These are phyloP conservation scores for Stagonosporopsis rhizophila DNA, from an alignment of 2,329 filamentous ascomycete species.

Conservation along the genomic window DNA sequence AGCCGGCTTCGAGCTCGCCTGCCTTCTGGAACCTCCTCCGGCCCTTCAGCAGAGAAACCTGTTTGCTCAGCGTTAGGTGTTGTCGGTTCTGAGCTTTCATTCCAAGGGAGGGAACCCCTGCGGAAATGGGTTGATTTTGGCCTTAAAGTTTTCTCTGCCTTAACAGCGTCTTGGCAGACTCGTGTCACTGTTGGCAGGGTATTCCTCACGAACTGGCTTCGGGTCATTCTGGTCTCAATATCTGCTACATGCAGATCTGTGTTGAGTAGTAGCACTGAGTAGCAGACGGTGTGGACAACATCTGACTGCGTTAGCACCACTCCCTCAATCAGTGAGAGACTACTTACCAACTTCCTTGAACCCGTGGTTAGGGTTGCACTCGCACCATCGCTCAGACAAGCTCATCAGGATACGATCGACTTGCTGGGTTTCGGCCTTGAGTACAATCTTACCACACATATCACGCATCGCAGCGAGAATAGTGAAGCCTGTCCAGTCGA, in stretches of 20 bases:
- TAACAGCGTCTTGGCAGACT: conserved; percentile 72
- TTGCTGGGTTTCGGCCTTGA: conserved; percentile 94
- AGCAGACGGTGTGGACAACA: conserved; percentile 96
- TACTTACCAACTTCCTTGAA: conserved; percentile 84
- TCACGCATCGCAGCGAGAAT: conserved; percentile 79
- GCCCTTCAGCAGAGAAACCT: conserved; percentile 35
- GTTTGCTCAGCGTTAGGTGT: conserved; percentile 41
- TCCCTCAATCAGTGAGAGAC: background rate
- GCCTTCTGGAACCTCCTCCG: conserved; percentile 47
- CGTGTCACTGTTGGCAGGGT: conserved; percentile 89
- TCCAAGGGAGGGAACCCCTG: conserved; percentile 47
- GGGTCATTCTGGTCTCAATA: conserved; percentile 96
- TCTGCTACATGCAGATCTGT: conserved; percentile 95
- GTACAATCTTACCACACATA: conserved; percentile 79
- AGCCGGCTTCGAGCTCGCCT: conserved; percentile 50
- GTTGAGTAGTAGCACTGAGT: conserved; percentile 92
- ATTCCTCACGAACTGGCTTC: conserved; percentile 93
- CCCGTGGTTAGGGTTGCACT: conserved; percentile 89
- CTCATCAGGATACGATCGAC: conserved; percentile 92
- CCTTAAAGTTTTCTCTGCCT: conserved; percentile 45
- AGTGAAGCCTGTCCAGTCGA: conserved; percentile 82
- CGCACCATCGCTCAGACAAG: conserved; percentile 89
- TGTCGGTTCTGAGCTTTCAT: conserved; percentile 44
- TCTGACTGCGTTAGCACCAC: conserved; percentile 62
- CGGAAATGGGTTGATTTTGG: conserved; percentile 45